Evolutionary conservation across 371 early-diverging fungal genomes (phyloP).

Genomic region (Gilbertella persicaria): DNA sequence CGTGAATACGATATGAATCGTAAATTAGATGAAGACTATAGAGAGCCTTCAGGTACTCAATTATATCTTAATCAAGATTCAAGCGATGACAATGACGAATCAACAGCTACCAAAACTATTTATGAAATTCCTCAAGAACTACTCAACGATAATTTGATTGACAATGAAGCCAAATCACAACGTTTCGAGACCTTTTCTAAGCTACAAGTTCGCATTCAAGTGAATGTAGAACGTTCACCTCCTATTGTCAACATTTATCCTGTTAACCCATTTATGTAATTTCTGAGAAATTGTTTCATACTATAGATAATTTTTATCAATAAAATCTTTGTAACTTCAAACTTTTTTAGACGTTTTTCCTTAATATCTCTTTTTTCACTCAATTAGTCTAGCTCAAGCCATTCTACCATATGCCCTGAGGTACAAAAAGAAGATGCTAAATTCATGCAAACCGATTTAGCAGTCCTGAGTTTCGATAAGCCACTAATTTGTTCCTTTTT

Average conservation of each 20-base stretch:
- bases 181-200: constrained; percentile 30
- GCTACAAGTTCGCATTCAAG: constrained; percentile 34
- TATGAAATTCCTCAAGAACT: constrained; percentile 14
- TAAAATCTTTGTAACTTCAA: too few species aligned
- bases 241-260: constrained; percentile 42
- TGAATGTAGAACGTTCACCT: constrained; percentile 36
- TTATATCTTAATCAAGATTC: constrained; percentile 26
- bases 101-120: constrained; percentile 13
- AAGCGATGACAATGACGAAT: constrained; percentile 22
- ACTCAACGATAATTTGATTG: constrained; percentile 13
- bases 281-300: not conserved
- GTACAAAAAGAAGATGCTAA: too few species aligned
- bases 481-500: too few species aligned
- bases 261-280: constrained; percentile 35
- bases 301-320: not conserved
- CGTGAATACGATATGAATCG: constrained; percentile 11
- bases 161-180: constrained; percentile 28
- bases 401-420: too few species aligned
- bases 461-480: too few species aligned
- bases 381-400: too few species aligned
- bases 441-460: too few species aligned
- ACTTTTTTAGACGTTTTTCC: too few species aligned
- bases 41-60: constrained; percentile 6
- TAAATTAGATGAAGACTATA: constrained; percentile 9
- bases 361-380: too few species aligned